A percentile compares a stretch with the other conserved stretches of the same genome.
Evolutionary conservation across 2,329 filamentous ascomycete genomes (phyloP).

Genomic region (Monosporascus sp.): DNA sequence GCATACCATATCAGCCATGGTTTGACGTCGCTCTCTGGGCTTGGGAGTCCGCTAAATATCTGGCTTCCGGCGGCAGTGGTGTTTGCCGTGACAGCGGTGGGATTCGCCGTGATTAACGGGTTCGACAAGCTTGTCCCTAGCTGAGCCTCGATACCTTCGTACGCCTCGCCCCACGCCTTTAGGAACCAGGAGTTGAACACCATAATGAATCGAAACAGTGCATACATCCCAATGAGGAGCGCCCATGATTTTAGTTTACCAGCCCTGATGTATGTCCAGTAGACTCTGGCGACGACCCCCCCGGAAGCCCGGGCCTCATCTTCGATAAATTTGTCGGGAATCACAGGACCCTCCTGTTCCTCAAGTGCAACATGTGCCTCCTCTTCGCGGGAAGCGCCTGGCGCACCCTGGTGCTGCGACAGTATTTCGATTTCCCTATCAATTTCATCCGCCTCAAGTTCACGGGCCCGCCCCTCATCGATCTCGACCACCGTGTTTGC

Average conservation of each 20-base stretch:
- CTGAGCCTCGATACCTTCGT: conserved; percentile 34
- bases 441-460: conserved; percentile 42
- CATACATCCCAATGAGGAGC: conserved; percentile 56
- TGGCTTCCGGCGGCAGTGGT: conserved; percentile 13
- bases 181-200: conserved; percentile 73
- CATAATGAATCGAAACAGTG: conserved; percentile 57
- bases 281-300: conserved; percentile 68
- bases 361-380: conserved; percentile 23
- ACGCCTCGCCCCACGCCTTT: conserved; percentile 81
- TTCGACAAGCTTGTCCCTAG: conserved; percentile 4
- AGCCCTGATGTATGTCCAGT: conserved; percentile 80
- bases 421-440: conserved; percentile 31
- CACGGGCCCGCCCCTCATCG: conserved; percentile 49
- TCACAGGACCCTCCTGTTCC: conserved; percentile 41
- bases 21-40: conserved; percentile 59
- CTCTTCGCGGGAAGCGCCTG: conserved; percentile 23
- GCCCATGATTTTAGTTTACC: conserved; percentile 72
- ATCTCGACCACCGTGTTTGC: conserved; percentile 72
- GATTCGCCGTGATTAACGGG: background rate
- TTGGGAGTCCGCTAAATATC: conserved; percentile 51
- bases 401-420: conserved; percentile 17
- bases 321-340: conserved; percentile 72
- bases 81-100: background rate
- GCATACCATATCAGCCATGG: conserved; percentile 74
- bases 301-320: conserved; percentile 71